Conservation (phyloP, 78 protist species). For the Dictyostelium citrinum region DNA sequence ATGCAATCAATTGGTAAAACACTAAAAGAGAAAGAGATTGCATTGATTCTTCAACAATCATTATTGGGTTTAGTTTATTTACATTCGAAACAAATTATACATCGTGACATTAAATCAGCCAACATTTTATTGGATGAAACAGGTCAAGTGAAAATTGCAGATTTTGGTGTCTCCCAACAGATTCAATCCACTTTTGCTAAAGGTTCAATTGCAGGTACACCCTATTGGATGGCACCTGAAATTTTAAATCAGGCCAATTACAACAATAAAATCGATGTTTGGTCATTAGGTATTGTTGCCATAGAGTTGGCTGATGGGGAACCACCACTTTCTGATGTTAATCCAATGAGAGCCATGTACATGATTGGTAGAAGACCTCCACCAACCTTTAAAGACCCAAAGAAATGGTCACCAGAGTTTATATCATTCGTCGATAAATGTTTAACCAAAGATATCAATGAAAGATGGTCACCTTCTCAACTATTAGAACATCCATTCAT, state of each 20-base stretch:
- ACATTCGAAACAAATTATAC: slow-evolving; percentile 62
- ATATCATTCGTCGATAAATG: slow-evolving; percentile 25
- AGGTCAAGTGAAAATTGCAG: slow-evolving; percentile 92
- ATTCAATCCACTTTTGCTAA: slow-evolving; percentile 62
- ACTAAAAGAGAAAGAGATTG: slow-evolving; percentile 57
- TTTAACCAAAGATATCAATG: slow-evolving; percentile 54
- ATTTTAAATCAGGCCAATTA: slow-evolving; percentile 77
- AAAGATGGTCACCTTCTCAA: slow-evolving; percentile 38
- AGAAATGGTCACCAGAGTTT: slow-evolving; percentile 46
- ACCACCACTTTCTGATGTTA: slow-evolving; percentile 62
- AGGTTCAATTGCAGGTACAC: slow-evolving; percentile 77
- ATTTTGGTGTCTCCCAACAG: slow-evolving; percentile 94
- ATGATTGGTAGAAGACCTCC: slow-evolving; percentile 72
- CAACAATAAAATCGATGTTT: slow-evolving; percentile 88
- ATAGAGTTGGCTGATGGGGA: slow-evolving; percentile 74
- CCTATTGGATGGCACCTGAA: slow-evolving; percentile 97
- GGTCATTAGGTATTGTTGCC: slow-evolving; percentile 94
- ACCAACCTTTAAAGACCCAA: slow-evolving; percentile 68
- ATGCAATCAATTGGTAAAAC: slow-evolving; percentile 50
- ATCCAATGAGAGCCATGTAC: slow-evolving; percentile 74
- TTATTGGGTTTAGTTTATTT: slow-evolving; percentile 61
- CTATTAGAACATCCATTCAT: slow-evolving; percentile 69
- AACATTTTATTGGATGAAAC: slow-evolving; percentile 86
- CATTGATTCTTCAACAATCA: slow-evolving; percentile 41
- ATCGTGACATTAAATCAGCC: slow-evolving; percentile 85